Conservation (phyloP, 176 grass and related monocot species). For the Tuctoria greenei region DNA sequence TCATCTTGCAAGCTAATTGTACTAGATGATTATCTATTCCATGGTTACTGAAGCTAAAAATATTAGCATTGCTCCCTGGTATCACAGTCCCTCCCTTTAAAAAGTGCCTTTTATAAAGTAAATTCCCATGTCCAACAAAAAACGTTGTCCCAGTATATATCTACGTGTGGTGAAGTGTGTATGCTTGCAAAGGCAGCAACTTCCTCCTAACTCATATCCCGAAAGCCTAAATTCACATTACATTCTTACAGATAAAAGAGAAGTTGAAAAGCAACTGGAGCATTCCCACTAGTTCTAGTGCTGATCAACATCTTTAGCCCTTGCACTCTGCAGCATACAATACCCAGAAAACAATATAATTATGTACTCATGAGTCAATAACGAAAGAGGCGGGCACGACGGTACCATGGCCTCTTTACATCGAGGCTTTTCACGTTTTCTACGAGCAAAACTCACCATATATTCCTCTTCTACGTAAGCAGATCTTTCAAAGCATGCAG, state of each 20-base stretch:
- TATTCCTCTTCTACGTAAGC: constrained; percentile 52
- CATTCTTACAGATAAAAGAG: background rate
- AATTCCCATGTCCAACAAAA: background rate
- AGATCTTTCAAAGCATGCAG: constrained; percentile 28
- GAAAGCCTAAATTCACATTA: background rate
- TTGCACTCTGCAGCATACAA: background rate
- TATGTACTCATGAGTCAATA: constrained; percentile 8
- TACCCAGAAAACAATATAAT: constrained; percentile 23
- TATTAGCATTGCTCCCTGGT: background rate
- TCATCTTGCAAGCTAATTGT: background rate
- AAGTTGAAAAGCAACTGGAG: background rate
- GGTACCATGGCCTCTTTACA: background rate
- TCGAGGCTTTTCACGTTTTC: constrained; percentile 24
- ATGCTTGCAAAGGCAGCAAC: background rate
- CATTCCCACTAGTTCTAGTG: constrained; percentile 1
- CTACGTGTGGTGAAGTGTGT: background rate
- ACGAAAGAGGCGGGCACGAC: background rate
- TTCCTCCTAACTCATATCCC: background rate
- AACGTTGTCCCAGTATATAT: background rate
- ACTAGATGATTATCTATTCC: background rate
- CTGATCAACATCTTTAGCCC: background rate
- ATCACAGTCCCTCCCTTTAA: background rate
- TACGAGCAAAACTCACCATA: constrained; percentile 36
- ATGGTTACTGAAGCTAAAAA: background rate
- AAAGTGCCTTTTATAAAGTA: background rate